Conservation (phyloP, 495 filamentous ascomycete genomes). For the Staphylotrichum tortipilum region DNA sequence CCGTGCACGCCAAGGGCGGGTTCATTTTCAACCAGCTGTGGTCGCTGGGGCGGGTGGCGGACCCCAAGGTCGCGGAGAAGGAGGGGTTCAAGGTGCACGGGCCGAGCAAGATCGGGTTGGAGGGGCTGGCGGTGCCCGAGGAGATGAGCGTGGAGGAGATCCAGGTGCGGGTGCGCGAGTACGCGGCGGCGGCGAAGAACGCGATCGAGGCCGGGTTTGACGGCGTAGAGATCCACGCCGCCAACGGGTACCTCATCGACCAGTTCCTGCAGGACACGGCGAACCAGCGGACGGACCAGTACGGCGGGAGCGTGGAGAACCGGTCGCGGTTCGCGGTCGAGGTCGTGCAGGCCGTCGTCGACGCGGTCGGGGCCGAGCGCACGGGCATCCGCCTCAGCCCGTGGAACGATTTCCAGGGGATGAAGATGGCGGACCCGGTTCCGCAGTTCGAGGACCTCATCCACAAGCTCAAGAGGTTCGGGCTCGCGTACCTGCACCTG, state of each 20-base stretch:
- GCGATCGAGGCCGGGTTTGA: constrained; percentile 66
- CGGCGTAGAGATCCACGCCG: constrained; percentile 66
- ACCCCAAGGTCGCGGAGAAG: constrained; percentile 28
- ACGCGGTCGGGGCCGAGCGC: constrained; percentile 54
- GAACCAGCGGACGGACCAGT: constrained; percentile 58
- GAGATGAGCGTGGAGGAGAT: constrained; percentile 52
- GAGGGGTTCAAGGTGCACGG: constrained; percentile 38
- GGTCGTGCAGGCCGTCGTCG: constrained; percentile 51
- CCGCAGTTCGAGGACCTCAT: constrained; percentile 56
- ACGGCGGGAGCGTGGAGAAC: constrained; percentile 66
- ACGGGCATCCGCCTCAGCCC: constrained; percentile 58
- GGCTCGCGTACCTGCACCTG: constrained; percentile 59
- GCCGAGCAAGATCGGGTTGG: constrained; percentile 40
- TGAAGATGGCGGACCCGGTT: constrained; percentile 55
- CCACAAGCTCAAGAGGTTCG: constrained; percentile 42
- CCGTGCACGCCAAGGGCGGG: constrained; percentile 55
- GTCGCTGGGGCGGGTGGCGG: constrained; percentile 54
- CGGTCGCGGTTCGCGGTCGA: constrained; percentile 59
- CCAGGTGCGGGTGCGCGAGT: constrained; percentile 44
- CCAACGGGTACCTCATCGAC: constrained; percentile 69
- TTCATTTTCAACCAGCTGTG: constrained; percentile 63
- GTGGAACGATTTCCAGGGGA: constrained; percentile 57
- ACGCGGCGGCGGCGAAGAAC: constrained; percentile 52
- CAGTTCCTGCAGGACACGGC: constrained; percentile 58
- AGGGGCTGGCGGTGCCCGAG: constrained; percentile 34